Conservation (phyloP, 768 basidiomycete genomes). For the button mushroom (Agaricus bisporus) region DNA sequence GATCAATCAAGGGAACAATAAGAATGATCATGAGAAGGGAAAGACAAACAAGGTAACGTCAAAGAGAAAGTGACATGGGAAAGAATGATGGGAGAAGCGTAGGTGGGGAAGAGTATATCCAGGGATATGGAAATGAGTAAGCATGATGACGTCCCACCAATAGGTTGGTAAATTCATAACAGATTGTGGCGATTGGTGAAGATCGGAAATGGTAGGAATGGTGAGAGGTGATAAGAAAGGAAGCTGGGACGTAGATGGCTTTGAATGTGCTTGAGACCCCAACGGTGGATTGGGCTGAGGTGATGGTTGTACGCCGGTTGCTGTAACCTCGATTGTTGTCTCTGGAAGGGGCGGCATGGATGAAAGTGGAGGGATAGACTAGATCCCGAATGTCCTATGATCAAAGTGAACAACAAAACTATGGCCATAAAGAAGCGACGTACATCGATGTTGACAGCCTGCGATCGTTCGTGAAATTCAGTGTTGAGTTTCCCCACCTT, state of each 20-base stretch:
- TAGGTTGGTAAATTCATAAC: too few relatives aligned
- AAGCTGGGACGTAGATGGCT: background rate
- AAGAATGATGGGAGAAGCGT: too few relatives aligned
- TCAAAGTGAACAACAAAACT: background rate
- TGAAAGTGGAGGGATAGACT: constrained; percentile 27
- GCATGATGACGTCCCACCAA: too few relatives aligned
- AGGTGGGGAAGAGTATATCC: too few relatives aligned
- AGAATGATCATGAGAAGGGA: too few relatives aligned
- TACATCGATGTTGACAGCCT: constrained; percentile 80
- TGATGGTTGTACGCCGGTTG: background rate
- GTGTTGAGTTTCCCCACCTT: too few relatives aligned
- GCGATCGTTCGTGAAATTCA: constrained; percentile 67
- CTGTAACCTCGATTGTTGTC: background rate
- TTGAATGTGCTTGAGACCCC: background rate
- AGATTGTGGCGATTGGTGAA: background rate
- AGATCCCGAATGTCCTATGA: constrained; percentile 83
- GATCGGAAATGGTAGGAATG: background rate
- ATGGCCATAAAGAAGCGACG: constrained; percentile 20
- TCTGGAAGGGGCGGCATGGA: background rate
- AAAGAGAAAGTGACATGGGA: too few relatives aligned
- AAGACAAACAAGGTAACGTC: too few relatives aligned
- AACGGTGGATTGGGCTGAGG: background rate
- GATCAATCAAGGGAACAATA: too few relatives aligned
- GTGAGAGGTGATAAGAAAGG: background rate
- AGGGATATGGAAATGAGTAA: too few relatives aligned